Evolutionary conservation across 495 filamentous ascomycete species (phyloP), one percentile per base, ranked within the genome.

Genomic region (Ramalina peruviana): DNA sequence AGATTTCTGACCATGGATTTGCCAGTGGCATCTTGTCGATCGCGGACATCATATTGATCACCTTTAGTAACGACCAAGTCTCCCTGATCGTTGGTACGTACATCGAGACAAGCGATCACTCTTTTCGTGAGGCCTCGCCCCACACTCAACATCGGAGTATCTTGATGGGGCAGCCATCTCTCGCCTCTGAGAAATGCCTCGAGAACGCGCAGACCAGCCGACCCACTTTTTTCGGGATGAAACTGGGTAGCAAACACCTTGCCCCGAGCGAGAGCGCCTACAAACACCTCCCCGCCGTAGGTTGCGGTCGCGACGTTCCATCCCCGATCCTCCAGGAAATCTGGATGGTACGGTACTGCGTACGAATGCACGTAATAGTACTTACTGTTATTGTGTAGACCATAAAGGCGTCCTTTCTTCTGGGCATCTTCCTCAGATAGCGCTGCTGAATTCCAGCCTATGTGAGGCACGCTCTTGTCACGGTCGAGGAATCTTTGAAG

Each of bases 321-420:
- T 3, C 87, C 92, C 15, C 82, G 74, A 51, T 68, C 67, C 58
- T 92, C 88, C 13, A 92, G 67, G 38, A 80, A 70, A 6, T 79
- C 86, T 50, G 77, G 67, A 45, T 63, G 65, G 60, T 95, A 88
- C 0, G 82, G 82, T 17, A 82, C 82, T 48, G 88, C 90, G 60
- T 94, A 98, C 1, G 86, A 88, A 66, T 98, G 92, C 33, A 98
- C 88, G 58, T 97, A 98, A 63, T 98, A 98, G 71, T 97, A 98
- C 63, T 97, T 96, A 64, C 86, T 94, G 55, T 69, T 69, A 4
- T 85, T 79, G 40, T 73, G 63, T 43, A 98, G 64, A 39, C 84
- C 89, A 62, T 85, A 95, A 36, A 96, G 71, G 43, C 67, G 75
- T 52, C 70, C 58, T 20, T 61, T 57, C 36, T 71, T 69, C 33